phyloP scores from a whole-genome alignment of 805 yeast species.

The Danielia reshetovae region DNA sequence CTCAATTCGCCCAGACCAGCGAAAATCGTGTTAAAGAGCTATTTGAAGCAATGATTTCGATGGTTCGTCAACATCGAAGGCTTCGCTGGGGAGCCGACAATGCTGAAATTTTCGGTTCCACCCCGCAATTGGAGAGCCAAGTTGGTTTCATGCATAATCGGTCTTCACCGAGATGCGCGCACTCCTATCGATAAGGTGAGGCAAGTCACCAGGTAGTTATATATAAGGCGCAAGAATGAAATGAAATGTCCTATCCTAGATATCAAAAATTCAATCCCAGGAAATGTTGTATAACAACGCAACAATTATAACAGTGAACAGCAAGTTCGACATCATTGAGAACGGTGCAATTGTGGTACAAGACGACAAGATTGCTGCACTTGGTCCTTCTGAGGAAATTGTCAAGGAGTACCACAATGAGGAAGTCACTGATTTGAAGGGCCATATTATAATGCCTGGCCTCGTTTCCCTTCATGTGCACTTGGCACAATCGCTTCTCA shows the following conservation, averaged over 20 bases:
- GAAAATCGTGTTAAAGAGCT: too few relatives aligned
- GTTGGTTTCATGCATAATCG: too few relatives aligned
- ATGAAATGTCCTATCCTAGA: too few relatives aligned
- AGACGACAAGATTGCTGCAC: conserved; percentile 9
- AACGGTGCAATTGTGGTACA: conserved; percentile 11
- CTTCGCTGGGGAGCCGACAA: too few relatives aligned
- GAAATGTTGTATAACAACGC: conserved; percentile 10
- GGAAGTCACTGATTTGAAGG: conserved; percentile 4
- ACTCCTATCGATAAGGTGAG: too few relatives aligned
- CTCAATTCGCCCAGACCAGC: too few relatives aligned
- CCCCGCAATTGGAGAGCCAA: too few relatives aligned
- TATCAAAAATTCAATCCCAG: too few relatives aligned
- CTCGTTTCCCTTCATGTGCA: conserved; percentile 14
- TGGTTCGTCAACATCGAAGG: too few relatives aligned
- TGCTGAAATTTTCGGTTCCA: too few relatives aligned
- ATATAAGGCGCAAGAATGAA: background rate
- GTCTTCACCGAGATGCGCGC: too few relatives aligned
- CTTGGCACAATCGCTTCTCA: conserved; percentile 11
- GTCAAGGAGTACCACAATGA: conserved; percentile 4
- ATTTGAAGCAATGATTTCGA: too few relatives aligned
- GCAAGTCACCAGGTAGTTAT: background rate
- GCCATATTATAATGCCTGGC: conserved; percentile 13
- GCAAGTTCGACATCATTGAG: conserved; percentile 9
- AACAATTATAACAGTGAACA: conserved; percentile 11
- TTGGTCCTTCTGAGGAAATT: conserved; percentile 6